Conservation (phyloP, 2,329 filamentous ascomycete genomes). For the Trichoderma koningiopsis region DNA sequence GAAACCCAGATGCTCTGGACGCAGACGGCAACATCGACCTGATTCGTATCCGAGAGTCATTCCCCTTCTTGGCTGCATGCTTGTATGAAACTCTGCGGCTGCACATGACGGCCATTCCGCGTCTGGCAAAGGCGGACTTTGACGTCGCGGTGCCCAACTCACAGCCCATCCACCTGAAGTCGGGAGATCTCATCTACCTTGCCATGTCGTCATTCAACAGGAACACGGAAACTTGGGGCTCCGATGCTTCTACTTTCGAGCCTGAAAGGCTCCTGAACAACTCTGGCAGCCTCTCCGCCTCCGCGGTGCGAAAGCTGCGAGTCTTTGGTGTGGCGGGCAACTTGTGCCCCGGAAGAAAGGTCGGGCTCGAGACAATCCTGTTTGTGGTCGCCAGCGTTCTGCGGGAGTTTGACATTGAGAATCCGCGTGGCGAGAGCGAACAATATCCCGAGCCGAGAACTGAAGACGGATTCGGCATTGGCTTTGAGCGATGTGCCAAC, state of each 20-base stretch:
- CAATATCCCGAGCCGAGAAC: slow-evolving; percentile 32
- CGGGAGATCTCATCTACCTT: slow-evolving; percentile 38
- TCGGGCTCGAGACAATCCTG: slow-evolving; percentile 38
- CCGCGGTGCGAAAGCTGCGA: slow-evolving; percentile 33
- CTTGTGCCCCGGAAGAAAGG: slow-evolving; percentile 36
- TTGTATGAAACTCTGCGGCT: slow-evolving; percentile 39
- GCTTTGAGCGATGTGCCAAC: slow-evolving; percentile 36
- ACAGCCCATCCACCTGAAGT: slow-evolving; percentile 30
- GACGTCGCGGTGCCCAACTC: slow-evolving; percentile 30
- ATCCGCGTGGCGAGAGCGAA: slow-evolving; percentile 23
- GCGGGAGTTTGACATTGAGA: slow-evolving; percentile 35
- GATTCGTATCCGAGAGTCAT: slow-evolving; percentile 32
- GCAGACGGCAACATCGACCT: slow-evolving; percentile 30
- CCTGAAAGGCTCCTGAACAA: slow-evolving; percentile 36
- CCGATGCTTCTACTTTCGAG: slow-evolving; percentile 33
- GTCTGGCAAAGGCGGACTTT: slow-evolving; percentile 36
- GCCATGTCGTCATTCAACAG: slow-evolving; percentile 39
- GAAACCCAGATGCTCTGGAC: slow-evolving; percentile 26
- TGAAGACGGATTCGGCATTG: slow-evolving; percentile 35
- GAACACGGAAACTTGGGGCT: slow-evolving; percentile 35
- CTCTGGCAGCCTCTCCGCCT: slow-evolving; percentile 30
- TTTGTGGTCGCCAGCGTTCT: slow-evolving; percentile 34
- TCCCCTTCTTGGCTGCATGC: slow-evolving; percentile 37
- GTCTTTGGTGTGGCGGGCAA: slow-evolving; percentile 40
- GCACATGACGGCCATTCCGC: slow-evolving; percentile 38